Evolutionary conservation across 768 basidiomycete genomes (phyloP).

Genomic region (Leccinum obscurum): DNA sequence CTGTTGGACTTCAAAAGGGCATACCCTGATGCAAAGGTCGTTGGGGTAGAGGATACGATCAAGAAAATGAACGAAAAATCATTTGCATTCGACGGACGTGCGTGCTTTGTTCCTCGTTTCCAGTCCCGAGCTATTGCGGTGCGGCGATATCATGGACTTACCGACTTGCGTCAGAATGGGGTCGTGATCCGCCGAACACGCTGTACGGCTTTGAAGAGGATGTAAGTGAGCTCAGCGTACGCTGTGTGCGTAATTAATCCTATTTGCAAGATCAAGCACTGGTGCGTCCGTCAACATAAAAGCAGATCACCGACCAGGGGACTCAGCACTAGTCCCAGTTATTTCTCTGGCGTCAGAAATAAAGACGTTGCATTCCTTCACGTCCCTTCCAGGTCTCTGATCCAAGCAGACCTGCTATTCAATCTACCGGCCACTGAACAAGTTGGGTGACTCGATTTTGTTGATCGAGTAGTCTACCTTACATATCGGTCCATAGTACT

Average conservation of each 20-base stretch:
- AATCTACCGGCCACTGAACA: constrained; percentile 83
- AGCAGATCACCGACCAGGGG: background rate
- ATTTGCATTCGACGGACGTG: constrained; percentile 65
- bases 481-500: constrained; percentile 32
- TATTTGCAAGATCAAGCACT: constrained; percentile 46
- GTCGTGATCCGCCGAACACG: constrained; percentile 59
- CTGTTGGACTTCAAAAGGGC: constrained; percentile 64
- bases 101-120: constrained; percentile 17
- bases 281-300: constrained; percentile 33
- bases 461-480: background rate
- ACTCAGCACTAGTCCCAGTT: constrained; percentile 38
- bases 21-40: constrained; percentile 70
- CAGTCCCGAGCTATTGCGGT: background rate
- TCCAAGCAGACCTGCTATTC: constrained; percentile 82
- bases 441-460: constrained; percentile 32
- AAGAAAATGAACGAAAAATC: constrained; percentile 52
- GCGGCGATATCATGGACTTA: background rate
- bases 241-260: background rate
- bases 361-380: constrained; percentile 88
- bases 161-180: constrained; percentile 45
- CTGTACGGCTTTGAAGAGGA: constrained; percentile 81
- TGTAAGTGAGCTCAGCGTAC: constrained; percentile 29
- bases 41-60: constrained; percentile 61
- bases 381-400: constrained; percentile 62
- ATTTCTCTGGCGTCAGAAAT: constrained; percentile 69